phyloP scores from a whole-genome alignment of 345 rosid genomes.

The Bruguiera gymnorhiza region DNA sequence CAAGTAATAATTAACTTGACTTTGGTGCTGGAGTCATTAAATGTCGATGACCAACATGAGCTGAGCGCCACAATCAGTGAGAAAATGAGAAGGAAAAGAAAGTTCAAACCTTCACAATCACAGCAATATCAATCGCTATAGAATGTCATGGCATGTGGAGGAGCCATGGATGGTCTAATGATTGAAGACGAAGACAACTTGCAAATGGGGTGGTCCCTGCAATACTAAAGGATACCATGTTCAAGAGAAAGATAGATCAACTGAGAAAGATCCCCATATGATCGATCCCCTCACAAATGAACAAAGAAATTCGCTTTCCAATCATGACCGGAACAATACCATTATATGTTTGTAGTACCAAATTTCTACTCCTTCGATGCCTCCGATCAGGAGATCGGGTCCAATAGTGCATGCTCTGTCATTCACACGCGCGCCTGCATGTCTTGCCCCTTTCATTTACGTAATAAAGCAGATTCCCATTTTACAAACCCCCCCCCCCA shows the following conservation, averaged over 20 bases:
- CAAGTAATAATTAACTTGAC: too few species aligned
- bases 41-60: too few species aligned
- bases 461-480: constrained; percentile 16
- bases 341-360: too few species aligned
- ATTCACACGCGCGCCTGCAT: constrained; percentile 35
- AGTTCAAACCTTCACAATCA: background rate
- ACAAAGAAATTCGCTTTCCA: too few species aligned
- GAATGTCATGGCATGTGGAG: constrained; percentile 23
- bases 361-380: background rate
- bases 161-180: constrained; percentile 25
- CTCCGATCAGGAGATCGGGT: background rate
- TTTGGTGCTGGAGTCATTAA: too few species aligned
- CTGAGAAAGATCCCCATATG: background rate
- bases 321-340: too few species aligned
- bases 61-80: background rate
- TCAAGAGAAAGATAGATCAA: background rate
- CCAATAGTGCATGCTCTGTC: background rate
- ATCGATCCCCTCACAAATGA: too few species aligned
- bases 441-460: constrained; percentile 42
- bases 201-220: constrained; percentile 32
- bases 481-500: too few species aligned
- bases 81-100: background rate
- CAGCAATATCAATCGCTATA: background rate
- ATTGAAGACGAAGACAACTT: constrained; percentile 34
- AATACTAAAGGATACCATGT: background rate